Percentiles rank a stretch among this genome's conserved stretches.
Conservation (phyloP, 1,284 basidiomycete genomes). For the Porodaedalea pini region DNA sequence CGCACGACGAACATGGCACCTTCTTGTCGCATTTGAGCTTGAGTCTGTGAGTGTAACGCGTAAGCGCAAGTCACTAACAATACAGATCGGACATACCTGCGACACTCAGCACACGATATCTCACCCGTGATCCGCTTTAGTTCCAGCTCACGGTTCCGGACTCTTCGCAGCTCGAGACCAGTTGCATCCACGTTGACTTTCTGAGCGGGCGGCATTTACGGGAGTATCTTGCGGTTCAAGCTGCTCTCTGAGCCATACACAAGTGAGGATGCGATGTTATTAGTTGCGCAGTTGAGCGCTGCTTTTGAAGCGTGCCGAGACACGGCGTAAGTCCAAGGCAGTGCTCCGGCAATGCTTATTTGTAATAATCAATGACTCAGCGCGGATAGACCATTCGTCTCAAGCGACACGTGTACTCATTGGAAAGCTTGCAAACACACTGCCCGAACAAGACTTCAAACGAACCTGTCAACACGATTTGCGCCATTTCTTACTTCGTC, state of each 20-base stretch:
- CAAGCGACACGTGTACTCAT: too few species aligned
- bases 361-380: too few species aligned
- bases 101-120: conserved; percentile 16
- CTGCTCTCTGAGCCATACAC: neutral
- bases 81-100: conserved; percentile 6
- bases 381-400: too few species aligned
- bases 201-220: neutral
- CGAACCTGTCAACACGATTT: too few species aligned
- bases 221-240: neutral
- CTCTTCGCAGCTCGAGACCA: neutral
- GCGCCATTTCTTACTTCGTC: too few species aligned
- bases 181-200: conserved; percentile 1
- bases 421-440: too few species aligned
- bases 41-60: neutral
- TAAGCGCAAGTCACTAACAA: neutral
- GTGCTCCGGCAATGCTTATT: too few species aligned
- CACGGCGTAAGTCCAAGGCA: neutral
- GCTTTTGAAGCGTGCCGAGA: neutral
- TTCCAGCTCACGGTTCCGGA: conserved; percentile 7
- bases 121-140: conserved; percentile 12
- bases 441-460: too few species aligned
- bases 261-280: neutral
- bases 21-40: conserved; percentile 19
- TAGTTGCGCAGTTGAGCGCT: neutral
- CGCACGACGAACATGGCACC: conserved; percentile 16